These are phyloP conservation scores for Nevesoporus exiguus DNA, from an alignment of 768 basidiomycete species.

Conservation along the genomic window DNA sequence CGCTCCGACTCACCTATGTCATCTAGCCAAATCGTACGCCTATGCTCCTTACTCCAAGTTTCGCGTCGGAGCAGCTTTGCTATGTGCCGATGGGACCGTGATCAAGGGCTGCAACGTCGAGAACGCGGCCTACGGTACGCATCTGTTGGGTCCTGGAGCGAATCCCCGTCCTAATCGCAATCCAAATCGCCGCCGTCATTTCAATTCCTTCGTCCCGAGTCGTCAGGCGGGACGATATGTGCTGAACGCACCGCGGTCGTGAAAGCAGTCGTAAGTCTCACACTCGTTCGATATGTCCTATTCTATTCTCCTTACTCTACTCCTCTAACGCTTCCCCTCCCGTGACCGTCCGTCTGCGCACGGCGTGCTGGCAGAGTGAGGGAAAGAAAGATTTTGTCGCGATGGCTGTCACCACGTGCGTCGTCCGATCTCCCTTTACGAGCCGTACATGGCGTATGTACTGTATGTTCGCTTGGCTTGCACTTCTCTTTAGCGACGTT, in stretches of 20 bases:
- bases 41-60: constrained; percentile 91
- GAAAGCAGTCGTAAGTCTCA: constrained; percentile 76
- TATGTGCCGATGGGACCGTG: constrained; percentile 64
- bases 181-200: background rate
- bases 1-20: background rate
- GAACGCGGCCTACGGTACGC: constrained; percentile 87
- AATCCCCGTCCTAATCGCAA: background rate
- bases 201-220: background rate
- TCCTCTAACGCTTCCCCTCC: too few species aligned
- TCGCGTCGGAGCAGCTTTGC: constrained; percentile 84
- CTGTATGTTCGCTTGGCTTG: background rate
- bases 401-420: constrained; percentile 78
- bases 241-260: constrained; percentile 93
- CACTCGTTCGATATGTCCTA: too few species aligned
- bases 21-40: constrained; percentile 59
- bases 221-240: constrained; percentile 76
- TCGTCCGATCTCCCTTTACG: constrained; percentile 1
- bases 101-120: constrained; percentile 91
- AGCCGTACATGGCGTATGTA: background rate
- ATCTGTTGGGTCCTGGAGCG: background rate
- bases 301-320: too few species aligned
- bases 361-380: constrained; percentile 86
- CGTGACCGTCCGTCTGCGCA: too few species aligned
- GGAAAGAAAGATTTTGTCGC: constrained; percentile 67
- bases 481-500: constrained; percentile 68